Conservation (phyloP, 768 basidiomycete genomes). For the Leccinum rimulosum region DNA sequence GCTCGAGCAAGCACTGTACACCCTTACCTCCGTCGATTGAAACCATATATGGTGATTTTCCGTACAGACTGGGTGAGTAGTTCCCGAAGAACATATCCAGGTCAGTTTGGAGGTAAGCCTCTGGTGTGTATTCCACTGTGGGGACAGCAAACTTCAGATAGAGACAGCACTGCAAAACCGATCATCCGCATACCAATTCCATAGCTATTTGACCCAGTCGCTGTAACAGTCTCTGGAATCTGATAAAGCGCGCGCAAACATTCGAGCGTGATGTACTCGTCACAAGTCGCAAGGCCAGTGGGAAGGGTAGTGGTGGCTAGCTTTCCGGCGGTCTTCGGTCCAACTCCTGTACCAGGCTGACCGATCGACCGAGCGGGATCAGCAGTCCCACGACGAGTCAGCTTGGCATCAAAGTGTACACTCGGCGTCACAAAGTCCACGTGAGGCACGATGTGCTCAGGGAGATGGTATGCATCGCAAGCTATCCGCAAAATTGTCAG, state of each 20-base stretch:
- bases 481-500: conserved; percentile 12
- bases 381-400: conserved; percentile 10
- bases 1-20: not conserved
- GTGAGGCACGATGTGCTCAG: conserved; percentile 30
- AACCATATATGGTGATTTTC: conserved; percentile 26
- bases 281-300: conserved; percentile 20
- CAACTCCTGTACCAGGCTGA: not conserved
- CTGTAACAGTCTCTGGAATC: conserved; percentile 7
- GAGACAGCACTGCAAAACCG: not conserved
- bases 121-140: conserved; percentile 33
- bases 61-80: conserved; percentile 22
- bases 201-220: conserved; percentile 23
- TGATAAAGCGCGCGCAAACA: conserved; percentile 32
- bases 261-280: conserved; percentile 29
- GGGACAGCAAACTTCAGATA: not conserved
- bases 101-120: conserved; percentile 31
- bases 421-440: conserved; percentile 35
- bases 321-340: conserved; percentile 23
- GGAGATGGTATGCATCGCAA: conserved; percentile 35
- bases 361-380: not conserved
- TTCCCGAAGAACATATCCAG: conserved; percentile 30
- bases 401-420: conserved; percentile 31
- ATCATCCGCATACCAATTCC: not conserved
- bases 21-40: conserved; percentile 33
- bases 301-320: conserved; percentile 2